A percentile compares a stretch with the other conserved stretches of the same genome.
These are phyloP conservation scores for Adansonia digitata DNA, from an alignment of 345 rosid species.

Conservation along the genomic window DNA sequence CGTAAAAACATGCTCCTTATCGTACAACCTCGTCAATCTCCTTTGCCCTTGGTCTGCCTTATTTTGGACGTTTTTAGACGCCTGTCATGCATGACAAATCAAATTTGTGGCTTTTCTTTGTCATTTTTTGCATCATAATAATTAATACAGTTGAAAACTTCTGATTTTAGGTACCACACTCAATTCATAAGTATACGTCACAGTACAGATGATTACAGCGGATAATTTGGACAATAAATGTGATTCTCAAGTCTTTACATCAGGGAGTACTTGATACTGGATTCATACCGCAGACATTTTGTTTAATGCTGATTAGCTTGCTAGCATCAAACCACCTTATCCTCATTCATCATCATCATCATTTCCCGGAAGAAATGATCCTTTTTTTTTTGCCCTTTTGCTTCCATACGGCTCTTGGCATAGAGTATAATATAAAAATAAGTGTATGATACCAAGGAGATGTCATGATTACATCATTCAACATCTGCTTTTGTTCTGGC, in stretches of 20 bases:
- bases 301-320: background rate
- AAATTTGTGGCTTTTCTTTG: background rate
- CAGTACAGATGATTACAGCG: background rate
- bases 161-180: background rate
- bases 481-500: background rate
- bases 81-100: background rate
- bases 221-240: background rate
- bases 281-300: background rate
- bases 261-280: background rate
- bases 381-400: background rate
- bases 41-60: background rate
- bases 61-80: background rate
- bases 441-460: background rate
- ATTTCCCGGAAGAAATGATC: background rate
- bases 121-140: background rate
- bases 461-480: constrained; percentile 3
- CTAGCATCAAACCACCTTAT: background rate
- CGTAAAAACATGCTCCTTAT: background rate
- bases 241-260: background rate
- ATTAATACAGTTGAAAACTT: background rate
- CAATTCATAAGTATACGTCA: background rate
- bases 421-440: background rate
- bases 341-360: background rate
- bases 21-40: background rate
- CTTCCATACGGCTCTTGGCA: background rate